A percentile compares a stretch with the other conserved stretches of the same genome.
phyloP scores from a whole-genome alignment of 495 filamentous ascomycete genomes.

The Podospora pseudopauciseta region DNA sequence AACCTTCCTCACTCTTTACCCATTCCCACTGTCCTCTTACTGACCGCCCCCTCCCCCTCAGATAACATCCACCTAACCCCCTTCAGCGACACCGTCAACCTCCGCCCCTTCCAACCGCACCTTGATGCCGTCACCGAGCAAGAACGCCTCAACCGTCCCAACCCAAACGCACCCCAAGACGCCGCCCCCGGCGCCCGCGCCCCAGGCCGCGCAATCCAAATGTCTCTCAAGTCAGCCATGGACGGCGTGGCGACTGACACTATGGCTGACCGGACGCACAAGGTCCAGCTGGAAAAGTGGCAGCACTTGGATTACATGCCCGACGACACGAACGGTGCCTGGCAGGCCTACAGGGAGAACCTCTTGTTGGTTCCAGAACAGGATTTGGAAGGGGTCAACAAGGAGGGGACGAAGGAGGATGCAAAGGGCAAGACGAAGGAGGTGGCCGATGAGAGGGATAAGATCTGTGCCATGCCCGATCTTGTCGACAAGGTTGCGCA shows the following conservation, averaged over 20 bases:
- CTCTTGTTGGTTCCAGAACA: slow-evolving; percentile 30
- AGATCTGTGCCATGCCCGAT: slow-evolving; percentile 21
- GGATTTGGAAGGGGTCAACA: background rate
- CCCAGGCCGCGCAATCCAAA: slow-evolving; percentile 46
- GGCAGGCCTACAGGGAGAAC: slow-evolving; percentile 42
- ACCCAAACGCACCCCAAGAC: slow-evolving; percentile 17
- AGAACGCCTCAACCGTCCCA: slow-evolving; percentile 38
- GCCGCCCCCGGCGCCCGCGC: slow-evolving; percentile 14
- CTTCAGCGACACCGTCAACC: slow-evolving; percentile 41
- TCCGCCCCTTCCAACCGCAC: slow-evolving; percentile 47
- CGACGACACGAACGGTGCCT: slow-evolving; percentile 42
- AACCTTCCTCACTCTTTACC: background rate
- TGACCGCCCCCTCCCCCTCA: slow-evolving; percentile 14
- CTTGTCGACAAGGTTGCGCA: slow-evolving; percentile 29
- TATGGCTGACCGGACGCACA: slow-evolving; percentile 45
- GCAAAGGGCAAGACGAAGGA: slow-evolving; percentile 34
- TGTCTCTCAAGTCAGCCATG: slow-evolving; percentile 48
- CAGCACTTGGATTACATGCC: slow-evolving; percentile 40
- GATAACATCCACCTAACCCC: slow-evolving; percentile 49
- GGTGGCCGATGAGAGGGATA: slow-evolving; percentile 6
- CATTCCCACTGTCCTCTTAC: background rate
- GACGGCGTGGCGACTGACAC: slow-evolving; percentile 43
- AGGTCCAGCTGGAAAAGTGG: slow-evolving; percentile 46
- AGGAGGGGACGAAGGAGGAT: slow-evolving; percentile 6
- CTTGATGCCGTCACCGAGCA: slow-evolving; percentile 45